Evolutionary conservation across 2,329 filamentous ascomycete species (phyloP).

Genomic region (Penicillium sp.): DNA sequence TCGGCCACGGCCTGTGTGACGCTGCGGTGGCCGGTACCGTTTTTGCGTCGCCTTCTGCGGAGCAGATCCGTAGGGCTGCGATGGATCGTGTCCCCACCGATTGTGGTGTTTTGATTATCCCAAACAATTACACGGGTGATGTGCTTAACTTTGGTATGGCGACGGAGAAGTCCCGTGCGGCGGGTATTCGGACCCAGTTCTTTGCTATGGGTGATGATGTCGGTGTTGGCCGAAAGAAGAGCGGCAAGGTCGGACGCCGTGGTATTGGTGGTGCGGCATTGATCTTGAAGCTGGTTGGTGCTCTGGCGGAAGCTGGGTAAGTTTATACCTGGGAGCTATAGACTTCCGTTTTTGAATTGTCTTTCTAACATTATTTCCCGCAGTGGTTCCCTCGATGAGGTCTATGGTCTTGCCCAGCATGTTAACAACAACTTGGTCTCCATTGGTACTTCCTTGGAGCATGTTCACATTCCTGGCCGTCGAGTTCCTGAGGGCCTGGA

Average conservation of each 20-base stretch:
- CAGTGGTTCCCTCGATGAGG: constrained; percentile 63
- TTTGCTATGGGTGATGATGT: constrained; percentile 90
- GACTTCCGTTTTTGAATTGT: too few species aligned
- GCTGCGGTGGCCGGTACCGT: constrained; percentile 85
- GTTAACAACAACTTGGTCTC: constrained; percentile 75
- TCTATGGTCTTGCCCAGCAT: constrained; percentile 69
- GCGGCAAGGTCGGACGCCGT: constrained; percentile 87
- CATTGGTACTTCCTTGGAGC: constrained; percentile 80
- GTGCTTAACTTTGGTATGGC: constrained; percentile 92
- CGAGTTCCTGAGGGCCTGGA: constrained; percentile 51
- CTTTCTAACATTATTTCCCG: constrained; percentile 1
- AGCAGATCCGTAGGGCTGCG: constrained; percentile 78
- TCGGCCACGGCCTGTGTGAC: constrained; percentile 75
- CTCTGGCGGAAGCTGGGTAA: constrained; percentile 70
- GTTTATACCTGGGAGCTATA: constrained; percentile 17
- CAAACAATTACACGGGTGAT: constrained; percentile 94
- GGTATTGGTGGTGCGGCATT: constrained; percentile 90
- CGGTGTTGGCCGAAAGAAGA: constrained; percentile 75
- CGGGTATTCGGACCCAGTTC: constrained; percentile 78
- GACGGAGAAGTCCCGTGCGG: constrained; percentile 84
- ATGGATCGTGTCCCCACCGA: constrained; percentile 68
- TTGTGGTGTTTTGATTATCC: constrained; percentile 79
- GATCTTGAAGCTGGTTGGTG: constrained; percentile 87
- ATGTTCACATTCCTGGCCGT: constrained; percentile 90
- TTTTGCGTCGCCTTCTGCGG: constrained; percentile 76